Conservation (phyloP, 106 monocot species). For the Allium sativum region DNA sequence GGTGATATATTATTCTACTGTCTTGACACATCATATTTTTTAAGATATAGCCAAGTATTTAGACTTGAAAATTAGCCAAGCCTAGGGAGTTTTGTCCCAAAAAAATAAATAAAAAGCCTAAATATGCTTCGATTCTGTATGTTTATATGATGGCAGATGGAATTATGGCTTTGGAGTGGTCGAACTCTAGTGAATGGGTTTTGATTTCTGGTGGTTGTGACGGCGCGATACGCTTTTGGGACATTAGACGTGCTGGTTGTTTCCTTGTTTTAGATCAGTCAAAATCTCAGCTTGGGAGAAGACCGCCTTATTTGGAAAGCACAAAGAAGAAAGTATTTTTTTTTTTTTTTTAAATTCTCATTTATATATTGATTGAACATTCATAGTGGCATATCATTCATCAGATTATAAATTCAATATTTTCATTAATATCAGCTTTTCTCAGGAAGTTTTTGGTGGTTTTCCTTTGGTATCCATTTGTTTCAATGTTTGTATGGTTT, state of each 20-base stretch:
- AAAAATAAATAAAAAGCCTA: constrained; percentile 4
- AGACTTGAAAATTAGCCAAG: too few relatives aligned
- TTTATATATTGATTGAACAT: too few relatives aligned
- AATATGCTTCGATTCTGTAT: constrained; percentile 16
- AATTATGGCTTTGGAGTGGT: constrained; percentile 96
- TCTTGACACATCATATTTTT: too few relatives aligned
- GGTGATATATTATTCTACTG: too few relatives aligned
- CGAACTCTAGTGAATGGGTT: constrained; percentile 76
- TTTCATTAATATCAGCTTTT: background rate
- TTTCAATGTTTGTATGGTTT: background rate
- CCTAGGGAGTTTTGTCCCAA: background rate
- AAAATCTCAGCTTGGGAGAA: constrained; percentile 70
- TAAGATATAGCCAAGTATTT: too few relatives aligned
- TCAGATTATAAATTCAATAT: background rate
- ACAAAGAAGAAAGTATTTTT: constrained; percentile 35
- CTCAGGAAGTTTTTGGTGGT: background rate
- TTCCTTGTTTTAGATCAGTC: constrained; percentile 91
- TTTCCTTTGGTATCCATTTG: background rate
- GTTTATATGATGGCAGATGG: constrained; percentile 55
- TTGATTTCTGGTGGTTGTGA: constrained; percentile 87
- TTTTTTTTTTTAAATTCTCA: background rate
- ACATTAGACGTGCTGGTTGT: constrained; percentile 91
- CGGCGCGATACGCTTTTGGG: constrained; percentile 98
- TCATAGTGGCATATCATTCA: too few relatives aligned
- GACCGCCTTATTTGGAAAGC: constrained; percentile 45